Percentiles rank a stretch among this genome's conserved stretches.
These are phyloP conservation scores for Theobroma cacao DNA, from an alignment of 345 rosid genomes.

Conservation along the genomic window DNA sequence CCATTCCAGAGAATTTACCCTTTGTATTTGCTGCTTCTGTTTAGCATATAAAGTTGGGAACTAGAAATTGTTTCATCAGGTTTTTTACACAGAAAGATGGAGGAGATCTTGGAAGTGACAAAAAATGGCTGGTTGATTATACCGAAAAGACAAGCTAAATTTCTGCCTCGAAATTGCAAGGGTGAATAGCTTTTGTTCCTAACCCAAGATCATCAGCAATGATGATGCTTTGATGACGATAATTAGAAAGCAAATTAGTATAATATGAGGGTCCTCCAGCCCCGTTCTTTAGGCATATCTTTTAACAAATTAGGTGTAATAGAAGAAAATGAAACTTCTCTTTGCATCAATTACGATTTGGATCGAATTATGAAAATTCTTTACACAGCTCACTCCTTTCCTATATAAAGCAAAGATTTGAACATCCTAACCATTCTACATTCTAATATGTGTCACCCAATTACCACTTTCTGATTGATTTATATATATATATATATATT, in stretches of 20 bases:
- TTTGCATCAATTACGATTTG: neutral
- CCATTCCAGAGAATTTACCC: neutral
- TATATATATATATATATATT: neutral
- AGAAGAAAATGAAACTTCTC: constrained; percentile 4
- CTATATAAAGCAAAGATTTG: constrained; percentile 12
- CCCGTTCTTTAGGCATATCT: constrained; percentile 9
- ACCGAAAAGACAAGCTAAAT: neutral
- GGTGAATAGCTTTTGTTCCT: neutral
- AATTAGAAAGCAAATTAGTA: neutral
- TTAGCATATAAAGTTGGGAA: neutral
- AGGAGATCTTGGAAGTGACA: neutral
- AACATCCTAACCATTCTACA: neutral
- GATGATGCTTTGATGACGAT: constrained; percentile 13
- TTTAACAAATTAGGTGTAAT: constrained; percentile 17
- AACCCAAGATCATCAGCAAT: constrained; percentile 1
- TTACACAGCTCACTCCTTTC: neutral
- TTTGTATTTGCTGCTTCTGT: neutral
- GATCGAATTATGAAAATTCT: constrained; percentile 6
- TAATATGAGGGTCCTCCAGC: constrained; percentile 8
- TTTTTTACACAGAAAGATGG: neutral
- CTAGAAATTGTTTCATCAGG: neutral
- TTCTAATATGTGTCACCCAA: neutral
- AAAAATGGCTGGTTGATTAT: neutral
- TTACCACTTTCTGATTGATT: neutral
- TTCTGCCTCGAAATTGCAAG: neutral